Evolutionary conservation across 495 filamentous ascomycete species (phyloP).

Genomic region (Parathielavia appendiculata): DNA sequence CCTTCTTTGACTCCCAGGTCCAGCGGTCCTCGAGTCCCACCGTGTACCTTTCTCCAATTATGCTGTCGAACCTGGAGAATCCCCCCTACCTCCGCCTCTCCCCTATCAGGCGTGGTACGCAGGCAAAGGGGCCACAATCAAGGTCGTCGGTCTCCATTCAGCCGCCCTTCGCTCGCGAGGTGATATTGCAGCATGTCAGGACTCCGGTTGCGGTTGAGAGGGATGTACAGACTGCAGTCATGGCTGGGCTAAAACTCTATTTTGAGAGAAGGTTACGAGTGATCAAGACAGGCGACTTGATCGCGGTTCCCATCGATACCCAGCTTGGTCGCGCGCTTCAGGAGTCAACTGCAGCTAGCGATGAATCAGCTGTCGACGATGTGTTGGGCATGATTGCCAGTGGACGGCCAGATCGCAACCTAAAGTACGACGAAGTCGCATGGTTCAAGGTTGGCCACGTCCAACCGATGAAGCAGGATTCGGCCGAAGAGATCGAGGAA

Average conservation of each 20-base stretch:
- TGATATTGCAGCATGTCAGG: constrained; percentile 83
- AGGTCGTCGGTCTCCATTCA: constrained; percentile 52
- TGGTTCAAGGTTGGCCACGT: constrained; percentile 87
- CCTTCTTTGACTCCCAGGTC: constrained; percentile 53
- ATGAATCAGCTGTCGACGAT: constrained; percentile 64
- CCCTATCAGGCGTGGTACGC: constrained; percentile 49
- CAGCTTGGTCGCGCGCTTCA: constrained; percentile 71
- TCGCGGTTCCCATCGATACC: constrained; percentile 81
- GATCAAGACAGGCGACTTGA: constrained; percentile 76
- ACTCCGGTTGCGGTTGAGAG: constrained; percentile 84
- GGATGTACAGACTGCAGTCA: constrained; percentile 72
- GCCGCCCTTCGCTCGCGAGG: constrained; percentile 83
- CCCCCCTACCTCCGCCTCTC: constrained; percentile 70
- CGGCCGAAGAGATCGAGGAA: constrained; percentile 35
- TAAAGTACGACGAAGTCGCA: constrained; percentile 59
- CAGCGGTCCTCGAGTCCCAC: constrained; percentile 49
- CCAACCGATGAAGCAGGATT: constrained; percentile 53
- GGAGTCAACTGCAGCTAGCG: constrained; percentile 49
- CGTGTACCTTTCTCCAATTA: constrained; percentile 76
- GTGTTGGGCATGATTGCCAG: constrained; percentile 43
- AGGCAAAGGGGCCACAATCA: constrained; percentile 36
- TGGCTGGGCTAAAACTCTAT: constrained; percentile 76
- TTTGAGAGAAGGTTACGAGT: constrained; percentile 75
- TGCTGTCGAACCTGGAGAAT: constrained; percentile 76
- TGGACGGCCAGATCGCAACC: constrained; percentile 29